Evolutionary conservation across 768 basidiomycete genomes (phyloP).

Genomic region (Coprinellus aureogranulatus): DNA sequence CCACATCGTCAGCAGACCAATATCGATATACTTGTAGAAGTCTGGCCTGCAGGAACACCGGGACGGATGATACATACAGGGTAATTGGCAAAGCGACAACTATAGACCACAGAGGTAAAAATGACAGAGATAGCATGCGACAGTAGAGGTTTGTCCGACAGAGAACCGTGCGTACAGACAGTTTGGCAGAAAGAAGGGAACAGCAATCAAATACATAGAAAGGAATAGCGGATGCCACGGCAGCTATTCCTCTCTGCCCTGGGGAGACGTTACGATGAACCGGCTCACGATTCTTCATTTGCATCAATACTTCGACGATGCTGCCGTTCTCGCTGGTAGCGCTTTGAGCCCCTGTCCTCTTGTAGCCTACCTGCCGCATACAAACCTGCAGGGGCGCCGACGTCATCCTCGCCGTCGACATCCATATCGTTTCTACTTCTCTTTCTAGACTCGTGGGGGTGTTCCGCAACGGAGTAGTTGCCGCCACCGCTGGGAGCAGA

Average conservation of each 20-base stretch:
- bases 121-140: conserved; percentile 4
- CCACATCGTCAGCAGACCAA: conserved; percentile 1
- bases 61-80: neutral
- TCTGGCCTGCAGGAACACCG: neutral
- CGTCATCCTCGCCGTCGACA: conserved; percentile 53
- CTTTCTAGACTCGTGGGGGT: conserved; percentile 51
- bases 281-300: conserved; percentile 39
- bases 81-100: neutral
- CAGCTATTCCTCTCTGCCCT: neutral
- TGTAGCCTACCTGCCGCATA: conserved; percentile 3
- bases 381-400: conserved; percentile 19
- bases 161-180: neutral
- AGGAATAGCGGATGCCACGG: neutral
- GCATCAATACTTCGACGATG: conserved; percentile 35
- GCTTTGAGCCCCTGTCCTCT: conserved; percentile 53
- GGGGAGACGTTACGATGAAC: conserved; percentile 19
- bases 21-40: neutral
- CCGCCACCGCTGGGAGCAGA: conserved; percentile 24
- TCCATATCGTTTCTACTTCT: conserved; percentile 65
- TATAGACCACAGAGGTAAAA: neutral
- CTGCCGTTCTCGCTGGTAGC: conserved; percentile 52
- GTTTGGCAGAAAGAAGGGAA: neutral
- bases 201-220: neutral
- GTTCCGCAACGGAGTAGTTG: conserved; percentile 32
- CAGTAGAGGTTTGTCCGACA: conserved; percentile 3